Base-by-base conservation (phyloP, 768 basidiomycete species). In the Candolleomyces eurysporus region DNA sequence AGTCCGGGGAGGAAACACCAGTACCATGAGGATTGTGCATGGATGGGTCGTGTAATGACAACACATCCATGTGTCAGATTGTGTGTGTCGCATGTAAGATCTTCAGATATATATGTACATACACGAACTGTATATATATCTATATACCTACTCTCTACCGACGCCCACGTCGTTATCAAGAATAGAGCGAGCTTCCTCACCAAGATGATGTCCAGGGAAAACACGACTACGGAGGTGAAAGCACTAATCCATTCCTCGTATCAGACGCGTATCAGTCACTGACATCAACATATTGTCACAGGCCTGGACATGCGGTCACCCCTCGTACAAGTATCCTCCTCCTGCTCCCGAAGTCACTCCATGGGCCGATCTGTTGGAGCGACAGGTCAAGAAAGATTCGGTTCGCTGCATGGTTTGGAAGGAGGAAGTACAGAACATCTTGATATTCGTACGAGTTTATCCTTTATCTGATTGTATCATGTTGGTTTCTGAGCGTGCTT, bases 361-460 rank as follows among this genome's bases (percentile, higher is more conserved):
- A 8, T 55, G 53, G 53, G 40, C 53, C 5, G 16, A 17, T 9
- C 21, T 55, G 16, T 22, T 55, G 53, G 10, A 17, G 16, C 53
- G 32, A 6, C 36, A 63, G 11, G 50, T 52, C 22, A 22, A 60
- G 42, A 42, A 65, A 45, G 64, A 65, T 58, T 49, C 42, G 14
- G 36, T 16, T 42, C 50, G 59, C 19, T 63, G 64, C 39, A 32
- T 39, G 10, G 59, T 57, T 31, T 65, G 64, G 64, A 62, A 59
- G n/a, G 64, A 65, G 5, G 64, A 65, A 32, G 61, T 65, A 11
- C 59, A 60, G 16, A 63, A 65, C 26, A 43, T 65, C 4, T 52
- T 65, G 3, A 61, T 65, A 32, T 65, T 65, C 42, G 62, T 65
- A 39, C 10, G 64, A 57, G 21, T 26, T 46, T 22, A 26, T 31